Evolutionary conservation across 768 basidiomycete species (phyloP), one percentile per base, ranked within the genome.

Genomic region (Agaricus blazei): DNA sequence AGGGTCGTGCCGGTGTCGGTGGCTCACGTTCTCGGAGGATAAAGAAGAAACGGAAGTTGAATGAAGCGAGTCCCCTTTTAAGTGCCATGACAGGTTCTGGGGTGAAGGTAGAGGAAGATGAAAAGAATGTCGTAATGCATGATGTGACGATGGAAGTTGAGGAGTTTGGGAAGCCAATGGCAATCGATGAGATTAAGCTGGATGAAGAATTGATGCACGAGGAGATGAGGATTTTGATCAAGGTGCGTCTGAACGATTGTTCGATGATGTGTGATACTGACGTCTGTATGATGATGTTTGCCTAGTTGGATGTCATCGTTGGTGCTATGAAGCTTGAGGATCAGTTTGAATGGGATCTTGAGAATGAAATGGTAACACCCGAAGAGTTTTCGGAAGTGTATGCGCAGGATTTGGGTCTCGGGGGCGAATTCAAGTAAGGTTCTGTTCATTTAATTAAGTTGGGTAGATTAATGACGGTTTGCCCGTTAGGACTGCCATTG

Each of bases 261-360:
- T 36, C 51, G 40, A n/a, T 40, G 51, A 42, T 44, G 42, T 41
- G 54, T 58, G 49, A 44, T 45, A 38, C 52, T 52, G 36, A 28
- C 56, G 40, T 53, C 31, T 48, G 34, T 44, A 12, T 51, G 15
- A 14, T 44, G 9, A 14, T 44, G 9, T 8, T 34, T 57, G 5
- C 47, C 6, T 64, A 98, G 94, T 81, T 99, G 59, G 96, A 98
- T 70, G 93, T 98, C 70, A 91, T 93, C 52, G 87, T 95, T 53
- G 96, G 93, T 24, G 84, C 87, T 6, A 83, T 94, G 74, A 94
- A 95, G 68, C 80, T 99, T 24, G 90, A 93, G 54, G 97, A 99
- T 70, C 90, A 94, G 64, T 96, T 98, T 64, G 97, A 98, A 67
- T 99, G 97, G 97, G 96, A 99, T 68, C 70, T 98, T 37, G 87